A percentile compares a stretch with the other conserved stretches of the same genome.
These are phyloP conservation scores for Boletus bicolor DNA, from an alignment of 768 basidiomycete genomes.

Conservation along the genomic window DNA sequence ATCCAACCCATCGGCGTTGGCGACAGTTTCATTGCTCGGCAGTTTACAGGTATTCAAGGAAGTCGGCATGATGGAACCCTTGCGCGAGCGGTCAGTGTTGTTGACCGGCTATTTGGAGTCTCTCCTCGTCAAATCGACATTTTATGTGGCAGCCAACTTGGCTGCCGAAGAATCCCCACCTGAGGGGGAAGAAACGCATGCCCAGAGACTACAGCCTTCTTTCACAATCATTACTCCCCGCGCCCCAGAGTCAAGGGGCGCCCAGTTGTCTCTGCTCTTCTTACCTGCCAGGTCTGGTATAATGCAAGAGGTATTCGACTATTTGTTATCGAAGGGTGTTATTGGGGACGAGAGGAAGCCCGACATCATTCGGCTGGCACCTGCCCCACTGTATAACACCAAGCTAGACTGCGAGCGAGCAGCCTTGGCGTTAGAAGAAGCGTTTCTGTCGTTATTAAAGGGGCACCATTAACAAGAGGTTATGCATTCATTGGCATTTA, in stretches of 20 bases:
- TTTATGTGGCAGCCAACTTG: conserved; percentile 50
- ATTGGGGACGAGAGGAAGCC: conserved; percentile 91
- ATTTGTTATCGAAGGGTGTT: conserved; percentile 66
- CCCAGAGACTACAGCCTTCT: conserved; percentile 30
- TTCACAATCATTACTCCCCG: conserved; percentile 94
- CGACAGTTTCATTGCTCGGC: conserved; percentile 76
- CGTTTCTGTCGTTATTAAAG: conserved; percentile 36
- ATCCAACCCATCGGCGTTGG: conserved; percentile 87
- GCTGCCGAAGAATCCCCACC: conserved; percentile 30
- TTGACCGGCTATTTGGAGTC: conserved; percentile 73
- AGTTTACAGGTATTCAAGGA: conserved; percentile 77
- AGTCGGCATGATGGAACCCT: conserved; percentile 66
- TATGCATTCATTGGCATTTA: conserved; percentile 3
- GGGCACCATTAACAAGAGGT: conserved; percentile 6
- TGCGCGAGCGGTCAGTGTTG: conserved; percentile 66
- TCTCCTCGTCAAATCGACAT: conserved; percentile 57
- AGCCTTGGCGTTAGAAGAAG: conserved; percentile 60
- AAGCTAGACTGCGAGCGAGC: conserved; percentile 73
- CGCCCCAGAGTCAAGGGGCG: conserved; percentile 65
- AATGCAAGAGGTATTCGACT: conserved; percentile 69
- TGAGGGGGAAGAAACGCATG: conserved; percentile 17
- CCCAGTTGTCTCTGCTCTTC: conserved; percentile 86
- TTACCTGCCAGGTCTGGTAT: conserved; percentile 51
- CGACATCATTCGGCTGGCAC: conserved; percentile 87
- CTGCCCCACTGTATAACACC: conserved; percentile 84